Percentiles rank a stretch among this genome's conserved stretches.
phyloP scores from a whole-genome alignment of 2,329 filamentous ascomycete genomes.

The Aureobasidium subglaciale region DNA sequence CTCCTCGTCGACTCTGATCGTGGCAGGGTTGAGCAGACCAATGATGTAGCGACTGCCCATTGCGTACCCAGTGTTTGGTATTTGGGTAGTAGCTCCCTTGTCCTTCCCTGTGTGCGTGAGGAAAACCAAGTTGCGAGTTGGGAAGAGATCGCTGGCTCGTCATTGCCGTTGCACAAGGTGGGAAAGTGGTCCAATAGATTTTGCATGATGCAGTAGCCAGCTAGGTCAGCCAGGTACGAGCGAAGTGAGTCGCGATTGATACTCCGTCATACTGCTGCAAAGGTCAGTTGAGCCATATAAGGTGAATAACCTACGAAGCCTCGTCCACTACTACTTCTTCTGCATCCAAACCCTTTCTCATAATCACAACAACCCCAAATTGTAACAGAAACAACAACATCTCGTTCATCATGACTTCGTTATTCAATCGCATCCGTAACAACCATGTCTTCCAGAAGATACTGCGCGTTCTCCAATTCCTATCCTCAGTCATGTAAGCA shows the following conservation, averaged over 20 bases:
- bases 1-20: background rate
- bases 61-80: too few relatives aligned
- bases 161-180: background rate
- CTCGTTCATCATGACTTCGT: background rate
- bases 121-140: background rate
- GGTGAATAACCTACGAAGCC: too few relatives aligned
- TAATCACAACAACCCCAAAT: background rate
- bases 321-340: background rate
- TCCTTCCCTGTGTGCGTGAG: background rate
- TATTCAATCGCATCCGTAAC: constrained; percentile 9
- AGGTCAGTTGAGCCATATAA: background rate
- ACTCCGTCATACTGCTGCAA: background rate
- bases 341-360: background rate
- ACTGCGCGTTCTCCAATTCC: constrained; percentile 38
- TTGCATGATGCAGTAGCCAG: background rate
- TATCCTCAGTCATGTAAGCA: constrained; percentile 31
- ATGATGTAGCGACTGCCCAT: background rate
- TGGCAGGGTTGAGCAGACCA: background rate
- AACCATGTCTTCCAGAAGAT: constrained; percentile 27
- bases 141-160: background rate
- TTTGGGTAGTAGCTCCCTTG: too few relatives aligned
- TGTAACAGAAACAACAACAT: background rate
- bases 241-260: background rate
- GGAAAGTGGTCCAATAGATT: background rate
- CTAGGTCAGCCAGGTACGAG: background rate